Conservation (phyloP, 345 rosid genomes). For the Gynandropsis gynandra region DNA sequence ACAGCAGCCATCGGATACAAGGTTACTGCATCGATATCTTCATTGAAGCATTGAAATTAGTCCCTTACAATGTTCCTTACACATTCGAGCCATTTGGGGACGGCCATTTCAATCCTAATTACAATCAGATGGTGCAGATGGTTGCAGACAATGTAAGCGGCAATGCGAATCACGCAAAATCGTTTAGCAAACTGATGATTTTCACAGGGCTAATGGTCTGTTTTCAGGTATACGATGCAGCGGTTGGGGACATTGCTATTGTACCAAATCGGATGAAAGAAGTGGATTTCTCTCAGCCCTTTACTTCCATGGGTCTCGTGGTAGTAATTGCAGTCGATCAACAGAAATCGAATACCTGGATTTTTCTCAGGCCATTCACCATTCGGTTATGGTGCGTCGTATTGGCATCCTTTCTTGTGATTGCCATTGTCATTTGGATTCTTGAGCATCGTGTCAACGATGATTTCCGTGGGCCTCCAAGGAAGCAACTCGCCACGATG, state of each 20-base stretch:
- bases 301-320: constrained; percentile 57
- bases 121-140: constrained; percentile 41
- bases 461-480: constrained; percentile 67
- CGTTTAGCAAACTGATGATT: constrained; percentile 6
- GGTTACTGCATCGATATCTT: constrained; percentile 84
- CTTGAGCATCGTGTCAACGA: constrained; percentile 73
- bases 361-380: constrained; percentile 70
- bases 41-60: constrained; percentile 49
- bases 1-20: constrained; percentile 37
- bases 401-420: constrained; percentile 43
- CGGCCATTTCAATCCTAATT: constrained; percentile 60
- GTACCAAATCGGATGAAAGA: constrained; percentile 43
- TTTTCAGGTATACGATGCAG: constrained; percentile 60
- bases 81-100: constrained; percentile 57
- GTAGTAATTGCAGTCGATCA: constrained; percentile 50
- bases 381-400: constrained; percentile 49
- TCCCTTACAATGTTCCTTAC: constrained; percentile 71
- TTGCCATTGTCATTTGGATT: constrained; percentile 66
- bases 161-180: constrained; percentile 4
- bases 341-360: constrained; percentile 42
- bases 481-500: constrained; percentile 48
- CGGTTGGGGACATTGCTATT: constrained; percentile 61
- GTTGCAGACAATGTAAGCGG: constrained; percentile 58
- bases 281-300: constrained; percentile 80
- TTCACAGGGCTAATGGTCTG: constrained; percentile 6